Conservation (phyloP, 495 filamentous ascomycete genomes). For the Hyaloscypha finlandica region DNA sequence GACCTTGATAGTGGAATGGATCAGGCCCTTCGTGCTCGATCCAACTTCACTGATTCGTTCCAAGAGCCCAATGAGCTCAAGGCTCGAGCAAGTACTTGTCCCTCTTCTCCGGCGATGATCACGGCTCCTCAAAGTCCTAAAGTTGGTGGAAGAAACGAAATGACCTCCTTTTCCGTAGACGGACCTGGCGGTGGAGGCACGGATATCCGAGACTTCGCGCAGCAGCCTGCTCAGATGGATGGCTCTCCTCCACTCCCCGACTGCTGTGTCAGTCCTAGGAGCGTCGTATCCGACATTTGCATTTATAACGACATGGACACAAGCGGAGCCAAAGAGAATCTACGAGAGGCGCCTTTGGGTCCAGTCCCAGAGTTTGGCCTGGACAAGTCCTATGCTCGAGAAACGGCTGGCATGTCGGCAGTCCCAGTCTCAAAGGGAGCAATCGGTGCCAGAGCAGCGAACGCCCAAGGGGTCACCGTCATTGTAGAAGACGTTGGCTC, state of each 20-base stretch:
- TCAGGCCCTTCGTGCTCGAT: neutral
- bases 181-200: neutral
- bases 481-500: neutral
- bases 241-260: neutral
- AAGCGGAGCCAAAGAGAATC: neutral
- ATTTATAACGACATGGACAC: neutral
- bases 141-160: neutral
- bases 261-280: neutral
- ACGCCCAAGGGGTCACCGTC: neutral
- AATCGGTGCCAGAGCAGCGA: neutral
- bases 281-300: neutral
- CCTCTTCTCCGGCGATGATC: neutral
- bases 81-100: neutral
- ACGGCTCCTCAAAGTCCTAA: constrained; percentile 11
- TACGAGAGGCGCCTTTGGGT: neutral
- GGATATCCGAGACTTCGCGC: neutral
- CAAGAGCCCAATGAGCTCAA: neutral
- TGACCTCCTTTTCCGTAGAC: neutral
- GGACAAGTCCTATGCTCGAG: neutral
- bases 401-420: neutral
- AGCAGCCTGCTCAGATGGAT: neutral
- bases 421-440: neutral
- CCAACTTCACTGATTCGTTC: constrained; percentile 6
- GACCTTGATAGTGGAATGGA: neutral
- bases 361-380: neutral